Evolutionary conservation across 176 grass and related monocot species (phyloP).

Genomic region (Aegilops sharonensis): DNA sequence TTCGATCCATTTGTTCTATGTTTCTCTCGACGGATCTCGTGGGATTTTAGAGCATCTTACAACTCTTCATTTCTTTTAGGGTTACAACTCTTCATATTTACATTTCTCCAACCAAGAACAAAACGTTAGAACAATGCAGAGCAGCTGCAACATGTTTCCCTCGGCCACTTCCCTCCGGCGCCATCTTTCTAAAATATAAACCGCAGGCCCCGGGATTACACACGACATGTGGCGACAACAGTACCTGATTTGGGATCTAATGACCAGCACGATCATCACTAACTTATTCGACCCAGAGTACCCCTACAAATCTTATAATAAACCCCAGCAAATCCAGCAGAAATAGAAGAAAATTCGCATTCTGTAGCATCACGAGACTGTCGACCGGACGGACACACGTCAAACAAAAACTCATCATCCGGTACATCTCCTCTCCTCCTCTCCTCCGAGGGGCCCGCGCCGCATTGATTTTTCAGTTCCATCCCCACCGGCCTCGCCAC

Average conservation of each 20-base stretch:
- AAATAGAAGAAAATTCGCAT: background rate
- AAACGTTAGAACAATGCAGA: no score
- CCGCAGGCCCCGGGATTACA: background rate
- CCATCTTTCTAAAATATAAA: background rate
- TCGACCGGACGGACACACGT: background rate
- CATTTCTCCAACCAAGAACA: no score
- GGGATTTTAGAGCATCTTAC: no score
- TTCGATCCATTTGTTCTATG: no score
- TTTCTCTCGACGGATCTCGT: no score
- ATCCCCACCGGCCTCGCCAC: background rate
- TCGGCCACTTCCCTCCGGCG: no score
- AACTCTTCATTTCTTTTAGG: no score
- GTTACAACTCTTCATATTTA: no score
- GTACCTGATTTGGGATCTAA: slow-evolving; percentile 30
- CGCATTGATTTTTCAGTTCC: slow-evolving; percentile 21
- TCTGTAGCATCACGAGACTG: slow-evolving; percentile 46
- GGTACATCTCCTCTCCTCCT: slow-evolving; percentile 20
- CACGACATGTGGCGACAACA: slow-evolving; percentile 24
- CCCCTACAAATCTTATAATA: background rate
- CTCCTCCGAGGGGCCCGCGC: background rate
- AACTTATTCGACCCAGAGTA: background rate
- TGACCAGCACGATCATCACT: background rate
- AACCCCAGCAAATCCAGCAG: background rate
- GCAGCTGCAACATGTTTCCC: no score
- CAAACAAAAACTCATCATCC: background rate